Conservation (phyloP, 1,284 basidiomycete genomes). For the Marasmius fiardii region DNA sequence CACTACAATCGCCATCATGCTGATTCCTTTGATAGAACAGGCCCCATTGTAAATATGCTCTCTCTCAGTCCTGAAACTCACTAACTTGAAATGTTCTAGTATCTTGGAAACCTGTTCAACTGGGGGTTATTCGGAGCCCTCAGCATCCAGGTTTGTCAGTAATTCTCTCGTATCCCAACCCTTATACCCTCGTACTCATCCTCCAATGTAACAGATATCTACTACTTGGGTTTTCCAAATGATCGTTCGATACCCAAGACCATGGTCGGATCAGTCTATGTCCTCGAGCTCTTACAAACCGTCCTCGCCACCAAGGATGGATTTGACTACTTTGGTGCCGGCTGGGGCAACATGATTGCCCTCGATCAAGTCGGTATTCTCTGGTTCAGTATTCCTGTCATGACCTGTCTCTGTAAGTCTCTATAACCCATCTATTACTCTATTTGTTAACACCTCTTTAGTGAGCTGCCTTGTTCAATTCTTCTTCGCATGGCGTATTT, state of each 20-base stretch:
- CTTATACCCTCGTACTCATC: no score
- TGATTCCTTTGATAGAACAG: neutral
- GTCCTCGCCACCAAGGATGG: conserved; percentile 22
- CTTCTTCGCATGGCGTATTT: conserved; percentile 25
- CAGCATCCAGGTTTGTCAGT: neutral
- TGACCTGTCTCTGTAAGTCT: conserved; percentile 23
- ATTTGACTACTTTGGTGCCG: conserved; percentile 21
- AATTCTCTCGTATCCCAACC: neutral
- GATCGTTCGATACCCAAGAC: conserved; percentile 19
- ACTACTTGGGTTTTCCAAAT: conserved; percentile 24
- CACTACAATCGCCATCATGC: no score
- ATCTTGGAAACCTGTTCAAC: neutral
- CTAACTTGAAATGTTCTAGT: neutral
- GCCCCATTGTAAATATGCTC: neutral
- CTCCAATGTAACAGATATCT: no score
- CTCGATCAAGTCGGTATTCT: conserved; percentile 20
- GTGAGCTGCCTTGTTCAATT: conserved; percentile 24
- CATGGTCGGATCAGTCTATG: conserved; percentile 16
- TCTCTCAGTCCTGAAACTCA: neutral
- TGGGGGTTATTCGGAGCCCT: neutral
- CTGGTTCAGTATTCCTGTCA: conserved; percentile 24
- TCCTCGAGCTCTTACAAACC: conserved; percentile 23
- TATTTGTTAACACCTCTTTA: conserved; percentile 2
- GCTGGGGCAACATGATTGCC: conserved; percentile 22
- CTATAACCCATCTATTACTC: neutral